Base-by-base conservation (phyloP, 2,329 filamentous ascomycete genomes). In the Trichoderma endophyticum region DNA sequence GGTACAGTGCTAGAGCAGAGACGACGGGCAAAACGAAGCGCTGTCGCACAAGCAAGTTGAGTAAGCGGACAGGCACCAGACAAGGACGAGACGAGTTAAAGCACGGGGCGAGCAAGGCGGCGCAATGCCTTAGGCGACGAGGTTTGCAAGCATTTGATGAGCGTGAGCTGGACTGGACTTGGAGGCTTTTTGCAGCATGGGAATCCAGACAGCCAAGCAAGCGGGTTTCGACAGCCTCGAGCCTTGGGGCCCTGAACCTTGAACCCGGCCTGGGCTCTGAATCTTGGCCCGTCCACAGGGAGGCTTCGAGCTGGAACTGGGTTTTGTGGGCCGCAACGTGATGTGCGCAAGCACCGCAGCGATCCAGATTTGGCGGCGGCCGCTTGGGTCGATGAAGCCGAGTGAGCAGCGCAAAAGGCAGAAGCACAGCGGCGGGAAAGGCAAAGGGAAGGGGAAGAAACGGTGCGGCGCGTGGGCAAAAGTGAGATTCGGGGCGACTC, bases 281-380 rank as follows among this genome's bases (percentile, higher is more conserved):
- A 28, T 28, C 24, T 63, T 39, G 51, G 51, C 21, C 51, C 51
- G 21, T 28, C 51, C 24, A n/a, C 28, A 60, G 62, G 26, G 39
- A 32, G 39, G 39, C 60, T 39, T 43, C 51, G 24, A 56, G 63
- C 63, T 59, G 54, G 54, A 60, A 59, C 32, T 48, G 30, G 51
- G 64, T 32, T 68, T 43, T 68, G 65, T 68, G 65, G 65, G 65
- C 36, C 65, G 54, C 34, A 51, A 60, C 54, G 65, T 60, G 56
- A 60, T 60, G 54, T 24, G 54, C 54, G 56, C 56, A 60, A 60
- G 65, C 51, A 59, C 36, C 24, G 39, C 63, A 21, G 48, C 54
- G 54, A 60, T 68, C 65, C 65, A 32, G 32, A 60, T 30, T 28
- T 51, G 65, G 65, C 65, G 32, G 15, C 28, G 26, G 26, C 26